Evolutionary conservation across 768 basidiomycete species (phyloP).

Genomic region (Mycena polygramma): DNA sequence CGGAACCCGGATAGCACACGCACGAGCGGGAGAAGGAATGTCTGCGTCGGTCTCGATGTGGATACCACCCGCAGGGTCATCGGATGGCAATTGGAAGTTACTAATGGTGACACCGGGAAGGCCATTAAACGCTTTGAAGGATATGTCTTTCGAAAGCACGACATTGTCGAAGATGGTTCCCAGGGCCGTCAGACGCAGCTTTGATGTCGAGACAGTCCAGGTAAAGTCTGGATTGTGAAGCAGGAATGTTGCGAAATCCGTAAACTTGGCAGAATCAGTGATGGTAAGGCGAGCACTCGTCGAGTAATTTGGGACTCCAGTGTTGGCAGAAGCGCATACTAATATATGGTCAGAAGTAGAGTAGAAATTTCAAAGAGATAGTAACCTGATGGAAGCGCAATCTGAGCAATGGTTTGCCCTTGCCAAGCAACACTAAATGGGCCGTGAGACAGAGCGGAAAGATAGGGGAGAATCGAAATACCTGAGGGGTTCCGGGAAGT

Average conservation of each 20-base stretch:
- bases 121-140: slow-evolving; percentile 79
- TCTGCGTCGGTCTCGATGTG: slow-evolving; percentile 75
- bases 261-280: slow-evolving; percentile 69
- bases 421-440: slow-evolving; percentile 69
- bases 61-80: slow-evolving; percentile 78
- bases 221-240: slow-evolving; percentile 74
- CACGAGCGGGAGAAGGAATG: slow-evolving; percentile 77
- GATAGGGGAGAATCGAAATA: slow-evolving; percentile 46
- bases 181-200: slow-evolving; percentile 72
- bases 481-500: slow-evolving; percentile 73
- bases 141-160: slow-evolving; percentile 68
- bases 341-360: background rate
- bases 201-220: slow-evolving; percentile 79
- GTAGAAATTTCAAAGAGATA: background rate
- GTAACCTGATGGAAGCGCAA: slow-evolving; percentile 71
- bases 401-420: slow-evolving; percentile 72
- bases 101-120: slow-evolving; percentile 78
- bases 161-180: slow-evolving; percentile 79
- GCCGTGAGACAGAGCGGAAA: background rate
- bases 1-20: slow-evolving; percentile 45
- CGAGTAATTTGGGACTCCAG: slow-evolving; percentile 73
- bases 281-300: slow-evolving; percentile 68
- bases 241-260: slow-evolving; percentile 73
- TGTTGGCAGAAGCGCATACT: slow-evolving; percentile 79
- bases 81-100: slow-evolving; percentile 78